phyloP scores from a whole-genome alignment of 257 asterid genomes.

The Gentiana dahurica region DNA sequence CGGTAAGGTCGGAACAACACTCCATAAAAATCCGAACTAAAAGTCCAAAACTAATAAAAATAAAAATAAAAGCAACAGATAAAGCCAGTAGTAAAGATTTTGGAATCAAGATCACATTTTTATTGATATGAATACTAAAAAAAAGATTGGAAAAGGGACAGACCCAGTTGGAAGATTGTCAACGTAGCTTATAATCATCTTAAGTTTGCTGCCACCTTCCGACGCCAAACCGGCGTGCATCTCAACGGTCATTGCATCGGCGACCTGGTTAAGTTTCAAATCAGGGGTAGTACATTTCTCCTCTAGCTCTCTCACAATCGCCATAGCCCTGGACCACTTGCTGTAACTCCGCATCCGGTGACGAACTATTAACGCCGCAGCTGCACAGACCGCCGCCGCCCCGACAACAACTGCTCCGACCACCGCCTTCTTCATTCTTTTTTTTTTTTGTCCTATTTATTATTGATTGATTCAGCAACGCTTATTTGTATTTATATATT shows the following conservation, averaged over 20 bases:
- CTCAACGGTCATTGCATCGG: constrained; percentile 64
- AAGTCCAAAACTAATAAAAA: not conserved
- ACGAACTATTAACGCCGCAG: constrained; percentile 37
- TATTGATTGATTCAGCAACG: not conserved
- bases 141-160: not conserved
- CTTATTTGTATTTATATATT: no score
- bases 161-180: constrained; percentile 68
- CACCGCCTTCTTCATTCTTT: constrained; percentile 29
- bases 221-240: constrained; percentile 78
- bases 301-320: constrained; percentile 41
- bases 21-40: not conserved
- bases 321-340: constrained; percentile 46
- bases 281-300: constrained; percentile 42
- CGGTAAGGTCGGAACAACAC: not conserved
- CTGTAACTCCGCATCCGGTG: constrained; percentile 35
- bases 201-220: constrained; percentile 59
- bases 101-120: constrained; percentile 5
- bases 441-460: not conserved
- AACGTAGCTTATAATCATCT: constrained; percentile 57
- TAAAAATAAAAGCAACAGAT: not conserved
- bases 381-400: constrained; percentile 46
- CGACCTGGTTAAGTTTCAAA: constrained; percentile 41
- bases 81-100: no score
- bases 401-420: constrained; percentile 44
- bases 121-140: not conserved